Percentiles rank a stretch among this genome's conserved stretches.
Evolutionary conservation across 179 eudicot genomes (phyloP).

Genomic region (Silene coronaria): DNA sequence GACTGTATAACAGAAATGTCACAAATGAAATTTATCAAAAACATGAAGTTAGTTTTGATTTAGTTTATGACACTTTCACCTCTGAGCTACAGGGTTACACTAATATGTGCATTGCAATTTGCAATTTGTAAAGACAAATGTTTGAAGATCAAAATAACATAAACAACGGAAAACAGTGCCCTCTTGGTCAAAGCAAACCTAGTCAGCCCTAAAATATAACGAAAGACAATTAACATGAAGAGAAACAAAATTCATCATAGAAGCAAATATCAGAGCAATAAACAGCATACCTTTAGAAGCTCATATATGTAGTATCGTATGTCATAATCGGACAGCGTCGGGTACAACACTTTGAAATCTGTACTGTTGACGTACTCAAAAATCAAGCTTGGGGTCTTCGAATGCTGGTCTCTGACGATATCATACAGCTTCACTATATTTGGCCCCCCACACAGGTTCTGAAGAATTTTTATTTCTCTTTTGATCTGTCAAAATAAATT

Average conservation of each 20-base stretch:
- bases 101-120: background rate
- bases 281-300: constrained; percentile 62
- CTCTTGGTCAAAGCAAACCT: background rate
- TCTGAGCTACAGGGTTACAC: background rate
- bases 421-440: constrained; percentile 68
- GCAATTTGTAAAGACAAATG: background rate
- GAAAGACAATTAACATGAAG: background rate
- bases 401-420: constrained; percentile 85
- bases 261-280: background rate
- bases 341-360: constrained; percentile 79
- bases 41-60: background rate
- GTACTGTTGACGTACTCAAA: constrained; percentile 84
- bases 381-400: constrained; percentile 87
- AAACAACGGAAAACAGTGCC: background rate
- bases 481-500: constrained; percentile 50
- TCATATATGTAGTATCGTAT: constrained; percentile 89
- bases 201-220: background rate
- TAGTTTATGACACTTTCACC: background rate
- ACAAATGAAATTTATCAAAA: no score
- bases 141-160: constrained; percentile 1
- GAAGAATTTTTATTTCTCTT: constrained; percentile 84
- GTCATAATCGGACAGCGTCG: constrained; percentile 73
- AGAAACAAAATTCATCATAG: background rate
- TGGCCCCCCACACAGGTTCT: constrained; percentile 80
- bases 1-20: background rate